Conservation (phyloP, 495 filamentous ascomycete genomes). For the Annulohypoxylon stygium region DNA sequence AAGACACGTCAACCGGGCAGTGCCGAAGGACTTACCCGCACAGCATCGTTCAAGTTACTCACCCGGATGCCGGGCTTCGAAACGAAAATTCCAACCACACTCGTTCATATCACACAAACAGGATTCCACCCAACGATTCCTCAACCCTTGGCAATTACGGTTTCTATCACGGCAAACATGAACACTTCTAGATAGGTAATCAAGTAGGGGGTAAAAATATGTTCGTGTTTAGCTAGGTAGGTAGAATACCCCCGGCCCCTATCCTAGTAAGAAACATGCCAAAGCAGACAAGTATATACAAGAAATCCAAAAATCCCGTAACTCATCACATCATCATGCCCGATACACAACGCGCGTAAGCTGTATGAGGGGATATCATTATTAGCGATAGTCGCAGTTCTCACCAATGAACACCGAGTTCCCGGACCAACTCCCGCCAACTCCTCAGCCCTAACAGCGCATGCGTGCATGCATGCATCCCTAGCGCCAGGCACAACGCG, state of each 20-base stretch:
- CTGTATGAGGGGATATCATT: slow-evolving; percentile 31
- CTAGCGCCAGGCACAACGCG: neutral
- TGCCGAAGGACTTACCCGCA: neutral
- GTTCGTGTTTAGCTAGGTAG: neutral
- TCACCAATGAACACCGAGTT: neutral
- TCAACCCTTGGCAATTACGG: neutral
- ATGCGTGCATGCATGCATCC: neutral
- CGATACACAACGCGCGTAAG: neutral
- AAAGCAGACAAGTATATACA: slow-evolving; percentile 1
- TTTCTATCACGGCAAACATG: neutral
- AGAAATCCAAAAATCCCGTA: neutral
- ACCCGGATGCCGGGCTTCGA: neutral
- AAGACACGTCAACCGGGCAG: slow-evolving; percentile 20
- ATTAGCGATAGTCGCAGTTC: slow-evolving; percentile 17
- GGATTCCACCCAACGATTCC: neutral
- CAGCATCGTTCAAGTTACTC: neutral
- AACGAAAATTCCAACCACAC: neutral
- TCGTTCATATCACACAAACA: neutral
- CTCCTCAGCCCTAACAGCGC: neutral
- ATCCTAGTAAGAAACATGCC: neutral
- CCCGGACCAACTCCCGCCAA: neutral
- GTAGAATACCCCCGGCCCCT: neutral
- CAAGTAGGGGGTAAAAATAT: neutral
- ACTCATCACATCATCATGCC: neutral
- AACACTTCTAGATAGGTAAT: neutral